Percentiles rank a stretch among this genome's conserved stretches.
Conservation (phyloP, 352 stramenopile genomes). For the Phytophthora ramorum region DNA sequence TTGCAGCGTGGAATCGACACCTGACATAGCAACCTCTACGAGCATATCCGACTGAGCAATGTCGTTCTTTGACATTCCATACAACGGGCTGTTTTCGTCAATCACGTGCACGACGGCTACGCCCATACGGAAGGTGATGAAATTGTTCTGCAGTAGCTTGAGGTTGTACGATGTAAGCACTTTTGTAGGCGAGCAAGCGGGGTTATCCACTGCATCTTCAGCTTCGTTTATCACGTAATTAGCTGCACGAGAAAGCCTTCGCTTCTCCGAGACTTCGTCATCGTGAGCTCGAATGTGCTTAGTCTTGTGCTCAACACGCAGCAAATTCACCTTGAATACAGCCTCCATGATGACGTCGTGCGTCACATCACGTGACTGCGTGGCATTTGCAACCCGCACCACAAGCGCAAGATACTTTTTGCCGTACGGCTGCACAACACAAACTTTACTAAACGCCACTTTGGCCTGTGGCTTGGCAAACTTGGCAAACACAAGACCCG, state of each 20-base stretch:
- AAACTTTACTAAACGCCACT: conserved; percentile 83
- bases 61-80: conserved; percentile 62
- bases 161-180: conserved; percentile 81
- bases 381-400: conserved; percentile 82
- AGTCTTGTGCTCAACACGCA: conserved; percentile 72
- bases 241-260: conserved; percentile 13
- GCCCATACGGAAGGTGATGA: conserved; percentile 88
- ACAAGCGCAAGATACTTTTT: conserved; percentile 81
- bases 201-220: conserved; percentile 28
- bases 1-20: conserved; percentile 85
- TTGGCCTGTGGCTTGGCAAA: conserved; percentile 83
- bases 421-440: conserved; percentile 76
- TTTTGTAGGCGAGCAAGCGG: conserved; percentile 39
- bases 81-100: conserved; percentile 71
- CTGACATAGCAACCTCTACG: conserved; percentile 76
- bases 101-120: conserved; percentile 84
- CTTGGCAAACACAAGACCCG: conserved; percentile 86
- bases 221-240: conserved; percentile 8
- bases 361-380: conserved; percentile 77
- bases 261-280: conserved; percentile 16
- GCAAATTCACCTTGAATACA: conserved; percentile 78
- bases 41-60: conserved; percentile 77
- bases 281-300: conserved; percentile 49
- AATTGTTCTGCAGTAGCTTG: conserved; percentile 83
- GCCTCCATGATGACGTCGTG: conserved; percentile 89